These are phyloP conservation scores for Termitomyces sp. DNA, from an alignment of 768 basidiomycete genomes.

Conservation along the genomic window DNA sequence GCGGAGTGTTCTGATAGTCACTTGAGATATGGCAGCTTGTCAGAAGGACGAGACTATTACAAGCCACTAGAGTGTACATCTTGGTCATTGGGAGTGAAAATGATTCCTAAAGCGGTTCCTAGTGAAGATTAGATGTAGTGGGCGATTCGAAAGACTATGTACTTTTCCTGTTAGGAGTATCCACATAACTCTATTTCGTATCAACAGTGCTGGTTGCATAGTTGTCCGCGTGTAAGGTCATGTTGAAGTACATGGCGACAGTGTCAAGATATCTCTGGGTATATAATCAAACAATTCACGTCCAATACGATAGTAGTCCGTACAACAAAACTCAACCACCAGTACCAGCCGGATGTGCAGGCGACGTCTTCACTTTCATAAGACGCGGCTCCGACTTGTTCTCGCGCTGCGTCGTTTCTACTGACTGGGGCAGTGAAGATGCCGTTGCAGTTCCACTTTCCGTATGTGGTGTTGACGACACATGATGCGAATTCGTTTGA, in stretches of 20 bases:
- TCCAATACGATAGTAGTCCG: too few relatives aligned
- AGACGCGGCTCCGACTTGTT: background rate
- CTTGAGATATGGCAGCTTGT: background rate
- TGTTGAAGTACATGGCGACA: too few relatives aligned
- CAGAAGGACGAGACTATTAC: background rate
- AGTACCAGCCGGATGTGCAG: background rate
- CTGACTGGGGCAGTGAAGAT: background rate
- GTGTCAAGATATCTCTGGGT: background rate
- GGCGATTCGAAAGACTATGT: background rate
- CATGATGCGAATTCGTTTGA: background rate
- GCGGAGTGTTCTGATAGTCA: background rate
- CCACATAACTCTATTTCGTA: background rate
- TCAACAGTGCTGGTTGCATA: too few relatives aligned
- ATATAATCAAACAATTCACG: background rate
- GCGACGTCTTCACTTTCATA: background rate
- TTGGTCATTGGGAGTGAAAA: background rate
- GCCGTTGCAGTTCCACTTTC: background rate
- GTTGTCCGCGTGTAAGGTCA: too few relatives aligned
- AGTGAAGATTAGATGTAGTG: background rate
- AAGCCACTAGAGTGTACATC: background rate
- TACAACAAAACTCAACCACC: background rate
- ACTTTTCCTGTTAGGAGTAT: background rate
- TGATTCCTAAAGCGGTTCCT: background rate
- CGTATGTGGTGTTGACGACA: too few relatives aligned
- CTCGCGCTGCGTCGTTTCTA: background rate